phyloP scores from a whole-genome alignment of 169 alveolate species.

The Toxoplasma gondii region DNA sequence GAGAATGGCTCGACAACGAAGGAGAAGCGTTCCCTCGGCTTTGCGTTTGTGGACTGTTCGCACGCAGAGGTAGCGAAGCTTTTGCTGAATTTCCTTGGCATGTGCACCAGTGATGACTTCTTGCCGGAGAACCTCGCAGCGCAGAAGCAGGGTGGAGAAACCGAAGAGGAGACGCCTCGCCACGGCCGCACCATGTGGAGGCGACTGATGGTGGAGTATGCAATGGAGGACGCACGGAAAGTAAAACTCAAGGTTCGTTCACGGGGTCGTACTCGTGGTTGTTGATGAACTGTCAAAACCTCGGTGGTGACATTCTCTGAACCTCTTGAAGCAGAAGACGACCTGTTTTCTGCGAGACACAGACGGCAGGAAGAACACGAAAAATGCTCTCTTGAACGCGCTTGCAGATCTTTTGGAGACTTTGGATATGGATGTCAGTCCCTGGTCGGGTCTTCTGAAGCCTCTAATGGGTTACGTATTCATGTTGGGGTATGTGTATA shows the following conservation, averaged over 20 bases:
- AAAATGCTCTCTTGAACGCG: too few relatives aligned
- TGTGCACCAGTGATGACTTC: constrained; percentile 9
- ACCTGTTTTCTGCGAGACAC: too few relatives aligned
- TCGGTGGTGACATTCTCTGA: too few relatives aligned
- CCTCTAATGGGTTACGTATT: too few relatives aligned
- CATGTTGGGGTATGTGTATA: too few relatives aligned
- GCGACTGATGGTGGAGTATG: constrained; percentile 23
- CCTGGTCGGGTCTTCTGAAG: too few relatives aligned
- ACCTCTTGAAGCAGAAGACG: too few relatives aligned
- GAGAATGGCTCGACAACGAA: background rate
- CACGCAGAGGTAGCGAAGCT: background rate
- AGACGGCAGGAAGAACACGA: too few relatives aligned
- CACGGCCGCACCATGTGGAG: background rate
- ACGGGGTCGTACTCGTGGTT: too few relatives aligned
- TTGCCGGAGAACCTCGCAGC: background rate
- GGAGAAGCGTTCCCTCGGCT: constrained; percentile 25
- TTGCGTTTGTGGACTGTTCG: constrained; percentile 30
- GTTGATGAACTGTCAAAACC: too few relatives aligned
- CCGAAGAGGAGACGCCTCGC: background rate
- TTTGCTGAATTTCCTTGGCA: constrained; percentile 5
- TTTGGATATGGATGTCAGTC: too few relatives aligned
- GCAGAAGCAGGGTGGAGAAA: background rate
- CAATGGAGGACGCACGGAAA: constrained; percentile 23
- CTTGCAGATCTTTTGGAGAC: too few relatives aligned
- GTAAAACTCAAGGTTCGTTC: constrained; percentile 3